Conservation (phyloP, 2,329 filamentous ascomycete genomes). For the Fusarium sp. region DNA sequence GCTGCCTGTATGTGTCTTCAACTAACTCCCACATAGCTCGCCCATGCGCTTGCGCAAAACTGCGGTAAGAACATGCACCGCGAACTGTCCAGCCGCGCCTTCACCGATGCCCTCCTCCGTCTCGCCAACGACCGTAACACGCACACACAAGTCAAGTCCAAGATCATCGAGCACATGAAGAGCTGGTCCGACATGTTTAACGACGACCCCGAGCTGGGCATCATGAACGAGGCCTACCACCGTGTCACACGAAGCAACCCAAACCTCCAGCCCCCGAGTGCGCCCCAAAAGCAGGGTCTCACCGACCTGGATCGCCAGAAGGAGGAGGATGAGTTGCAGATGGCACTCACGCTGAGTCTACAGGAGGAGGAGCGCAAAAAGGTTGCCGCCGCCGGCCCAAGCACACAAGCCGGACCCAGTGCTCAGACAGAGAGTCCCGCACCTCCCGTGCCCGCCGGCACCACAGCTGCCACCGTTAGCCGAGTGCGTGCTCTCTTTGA, state of each 20-base stretch:
- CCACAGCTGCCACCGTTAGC: constrained; percentile 94
- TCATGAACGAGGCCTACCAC: constrained; percentile 95
- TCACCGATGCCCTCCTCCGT: constrained; percentile 90
- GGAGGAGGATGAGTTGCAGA: constrained; percentile 96
- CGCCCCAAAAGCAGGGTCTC: constrained; percentile 90
- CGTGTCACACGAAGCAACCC: constrained; percentile 86
- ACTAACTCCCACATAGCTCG: constrained; percentile 63
- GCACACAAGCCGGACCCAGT: constrained; percentile 48
- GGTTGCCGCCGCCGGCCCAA: constrained; percentile 49
- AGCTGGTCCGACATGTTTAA: constrained; percentile 97
- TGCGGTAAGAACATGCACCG: constrained; percentile 86
- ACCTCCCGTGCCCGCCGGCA: constrained; percentile 74
- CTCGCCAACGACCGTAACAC: constrained; percentile 95
- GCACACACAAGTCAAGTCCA: constrained; percentile 94
- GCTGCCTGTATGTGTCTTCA: not conserved
- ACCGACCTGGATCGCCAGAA: constrained; percentile 90
- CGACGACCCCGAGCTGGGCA: constrained; percentile 86
- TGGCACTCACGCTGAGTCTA: constrained; percentile 90
- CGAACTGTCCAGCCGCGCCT: constrained; percentile 87
- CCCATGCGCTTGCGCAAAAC: constrained; percentile 90
- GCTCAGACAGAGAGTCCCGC: constrained; percentile 55
- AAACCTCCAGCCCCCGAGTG: constrained; percentile 87
- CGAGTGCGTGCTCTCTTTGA: constrained; percentile 93
- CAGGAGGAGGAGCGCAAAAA: constrained; percentile 80
- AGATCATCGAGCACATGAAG: constrained; percentile 95